Percentiles rank a stretch among this genome's conserved stretches.
phyloP scores from a whole-genome alignment of 192 early-diverging fungal genomes.

The Coemansia sp. region DNA sequence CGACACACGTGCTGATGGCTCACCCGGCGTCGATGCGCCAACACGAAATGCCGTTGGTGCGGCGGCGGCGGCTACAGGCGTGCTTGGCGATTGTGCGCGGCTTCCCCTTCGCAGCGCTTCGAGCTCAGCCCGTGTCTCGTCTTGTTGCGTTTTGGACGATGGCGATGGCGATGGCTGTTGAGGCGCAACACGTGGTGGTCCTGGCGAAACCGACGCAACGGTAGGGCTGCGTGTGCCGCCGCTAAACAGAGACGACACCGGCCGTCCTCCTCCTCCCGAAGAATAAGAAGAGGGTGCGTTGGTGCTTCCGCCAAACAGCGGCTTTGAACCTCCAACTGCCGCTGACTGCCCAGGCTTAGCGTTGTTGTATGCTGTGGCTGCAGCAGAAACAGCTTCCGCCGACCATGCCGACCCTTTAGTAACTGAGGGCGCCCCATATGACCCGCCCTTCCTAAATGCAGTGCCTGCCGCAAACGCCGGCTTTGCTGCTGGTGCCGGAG shows the following conservation, averaged over 20 bases:
- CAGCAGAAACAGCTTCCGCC: constrained; percentile 5
- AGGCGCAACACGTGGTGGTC: constrained; percentile 2
- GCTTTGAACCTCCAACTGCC: constrained; percentile 12
- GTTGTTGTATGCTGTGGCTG: background rate
- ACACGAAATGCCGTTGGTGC: constrained; percentile 27
- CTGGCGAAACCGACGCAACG: constrained; percentile 14
- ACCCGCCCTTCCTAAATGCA: constrained; percentile 38
- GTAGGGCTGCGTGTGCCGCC: constrained; percentile 18
- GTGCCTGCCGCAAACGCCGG: constrained; percentile 29
- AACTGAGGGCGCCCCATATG: constrained; percentile 38
- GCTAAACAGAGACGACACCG: constrained; percentile 31
- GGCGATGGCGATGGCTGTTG: constrained; percentile 18
- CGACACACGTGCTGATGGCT: constrained; percentile 38
- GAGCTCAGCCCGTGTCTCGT: constrained; percentile 55
- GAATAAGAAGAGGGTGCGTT: too few species aligned
- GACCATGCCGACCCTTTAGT: constrained; percentile 33
- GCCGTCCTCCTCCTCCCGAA: constrained; percentile 11
- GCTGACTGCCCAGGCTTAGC: background rate
- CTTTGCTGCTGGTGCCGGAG: constrained; percentile 29
- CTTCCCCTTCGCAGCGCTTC: constrained; percentile 53
- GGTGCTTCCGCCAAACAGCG: constrained; percentile 17
- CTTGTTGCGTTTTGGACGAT: constrained; percentile 36
- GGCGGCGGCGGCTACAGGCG: background rate
- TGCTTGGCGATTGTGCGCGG: constrained; percentile 36
- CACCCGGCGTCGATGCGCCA: constrained; percentile 21